These are phyloP conservation scores for Paxillus rubicundulus DNA, from an alignment of 768 basidiomycete genomes.

Conservation along the genomic window DNA sequence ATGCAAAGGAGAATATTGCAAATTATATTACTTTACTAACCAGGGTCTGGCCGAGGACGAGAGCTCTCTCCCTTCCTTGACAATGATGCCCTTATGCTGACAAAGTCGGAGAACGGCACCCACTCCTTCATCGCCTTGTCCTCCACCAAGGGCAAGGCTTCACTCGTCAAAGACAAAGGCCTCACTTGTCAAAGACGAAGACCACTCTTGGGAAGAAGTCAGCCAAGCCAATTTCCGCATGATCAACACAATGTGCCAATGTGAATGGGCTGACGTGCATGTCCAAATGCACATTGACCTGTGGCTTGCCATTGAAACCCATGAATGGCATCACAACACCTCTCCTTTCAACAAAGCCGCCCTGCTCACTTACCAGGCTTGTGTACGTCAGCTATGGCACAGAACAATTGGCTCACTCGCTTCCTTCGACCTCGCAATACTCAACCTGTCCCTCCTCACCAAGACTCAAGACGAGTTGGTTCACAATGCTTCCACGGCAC, in stretches of 20 bases:
- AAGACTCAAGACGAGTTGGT: too few relatives aligned
- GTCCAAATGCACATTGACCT: neutral
- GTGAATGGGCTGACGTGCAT: neutral
- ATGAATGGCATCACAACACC: too few relatives aligned
- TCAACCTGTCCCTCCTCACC: too few relatives aligned
- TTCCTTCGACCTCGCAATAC: too few relatives aligned
- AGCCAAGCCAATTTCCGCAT: neutral
- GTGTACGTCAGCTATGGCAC: too few relatives aligned
- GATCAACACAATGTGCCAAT: neutral
- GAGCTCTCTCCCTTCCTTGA: neutral
- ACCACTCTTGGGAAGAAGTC: neutral
- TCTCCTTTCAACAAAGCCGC: too few relatives aligned
- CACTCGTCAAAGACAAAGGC: neutral
- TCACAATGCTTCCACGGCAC: too few relatives aligned
- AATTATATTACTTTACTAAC: slow-evolving; percentile 1
- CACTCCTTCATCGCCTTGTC: neutral
- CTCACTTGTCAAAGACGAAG: neutral
- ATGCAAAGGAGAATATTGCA: neutral
- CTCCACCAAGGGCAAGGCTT: too few relatives aligned
- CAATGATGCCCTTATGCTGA: neutral
- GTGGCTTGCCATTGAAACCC: too few relatives aligned
- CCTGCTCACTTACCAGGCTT: too few relatives aligned
- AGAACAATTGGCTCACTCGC: too few relatives aligned
- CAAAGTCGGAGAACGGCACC: neutral
- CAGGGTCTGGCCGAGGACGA: neutral